Base-by-base conservation (phyloP, 1,284 basidiomycete species). In the Macrocybe sp. region DNA sequence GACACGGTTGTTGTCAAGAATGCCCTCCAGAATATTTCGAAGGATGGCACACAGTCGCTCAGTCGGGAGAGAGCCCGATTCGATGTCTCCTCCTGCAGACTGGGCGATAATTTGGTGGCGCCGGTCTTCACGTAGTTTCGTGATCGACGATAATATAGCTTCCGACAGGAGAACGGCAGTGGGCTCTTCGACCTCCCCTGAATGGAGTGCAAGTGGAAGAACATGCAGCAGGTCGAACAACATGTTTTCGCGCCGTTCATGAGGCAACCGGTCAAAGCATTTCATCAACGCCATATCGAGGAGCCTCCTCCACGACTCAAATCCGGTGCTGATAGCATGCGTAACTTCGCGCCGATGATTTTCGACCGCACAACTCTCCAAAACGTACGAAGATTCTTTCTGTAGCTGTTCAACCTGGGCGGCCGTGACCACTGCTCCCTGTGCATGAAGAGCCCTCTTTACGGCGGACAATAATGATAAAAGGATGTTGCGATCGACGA, bases 191-290 rank as follows among this genome's bases (percentile, higher is more conserved):
- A 86, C 70, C 44, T 83, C 81, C 48, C 73, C 54, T 30, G 79
- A 74, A 53, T 72, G 74, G 43, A 87, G 76, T 14, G 79, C 75
- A 0, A 70, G 63, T 3, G 87, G 85, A 9, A 94, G 70, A 14
- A 89, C 83, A 52, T 88, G 83, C 7, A 97, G 75, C 8, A 97
- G 70, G 58, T 96, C 93, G 54, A 96, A 92, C 2, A 96, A 72
- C 68, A 95, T 85, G 48, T 80, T 84, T 63, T 96, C 92, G 16
- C 89, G 79, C 14, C 80, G 79, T 54, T 92, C 87, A 50, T 85
- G 80, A 0, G 89, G 84, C 4, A 97, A 71, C 36, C 84, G 79
- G 51, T 83, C 75, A 67, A 96, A 94, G 50, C 90, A 89, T 59
- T 92, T 90, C 36, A 83, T 83, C 10, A 97, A 74, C 1, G 85